phyloP scores from a whole-genome alignment of 345 rosid species.

The Dipteronia dyeriana region DNA sequence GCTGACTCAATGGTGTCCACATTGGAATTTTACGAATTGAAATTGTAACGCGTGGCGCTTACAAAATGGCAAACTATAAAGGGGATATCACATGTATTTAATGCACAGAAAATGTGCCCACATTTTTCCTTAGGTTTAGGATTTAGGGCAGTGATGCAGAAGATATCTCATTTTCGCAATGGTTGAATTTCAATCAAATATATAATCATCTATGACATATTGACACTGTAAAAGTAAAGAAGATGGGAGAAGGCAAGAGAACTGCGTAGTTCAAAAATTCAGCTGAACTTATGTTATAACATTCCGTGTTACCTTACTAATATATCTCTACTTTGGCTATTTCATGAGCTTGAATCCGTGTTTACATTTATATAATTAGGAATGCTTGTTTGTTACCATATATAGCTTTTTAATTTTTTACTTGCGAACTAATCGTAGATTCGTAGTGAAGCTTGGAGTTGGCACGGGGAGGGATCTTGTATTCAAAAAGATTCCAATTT shows the following conservation, averaged over 20 bases:
- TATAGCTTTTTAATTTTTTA: not conserved
- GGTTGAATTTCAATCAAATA: not conserved
- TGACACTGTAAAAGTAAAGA: too few relatives aligned
- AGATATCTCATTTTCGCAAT: not conserved
- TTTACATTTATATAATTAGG: not conserved
- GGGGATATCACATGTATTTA: not conserved
- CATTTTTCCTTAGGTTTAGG: not conserved
- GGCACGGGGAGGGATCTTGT: constrained; percentile 37
- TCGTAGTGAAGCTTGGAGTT: constrained; percentile 38
- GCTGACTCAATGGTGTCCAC: not conserved
- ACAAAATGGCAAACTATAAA: not conserved
- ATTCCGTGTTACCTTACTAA: not conserved
- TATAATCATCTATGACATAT: not conserved
- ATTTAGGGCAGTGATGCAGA: not conserved
- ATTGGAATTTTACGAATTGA: not conserved
- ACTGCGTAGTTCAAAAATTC: too few relatives aligned
- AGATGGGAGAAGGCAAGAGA: not conserved
- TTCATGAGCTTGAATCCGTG: not conserved
- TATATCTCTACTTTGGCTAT: not conserved
- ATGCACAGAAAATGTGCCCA: not conserved
- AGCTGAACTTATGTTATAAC: not conserved
- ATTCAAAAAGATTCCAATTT: constrained; percentile 35
- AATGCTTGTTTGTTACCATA: not conserved
- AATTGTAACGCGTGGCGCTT: not conserved
- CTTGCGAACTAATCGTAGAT: constrained; percentile 30